Percentiles rank a stretch among this genome's conserved stretches.
Evolutionary conservation across 2,329 filamentous ascomycete genomes (phyloP).

Genomic region (Clarireedia paspali): DNA sequence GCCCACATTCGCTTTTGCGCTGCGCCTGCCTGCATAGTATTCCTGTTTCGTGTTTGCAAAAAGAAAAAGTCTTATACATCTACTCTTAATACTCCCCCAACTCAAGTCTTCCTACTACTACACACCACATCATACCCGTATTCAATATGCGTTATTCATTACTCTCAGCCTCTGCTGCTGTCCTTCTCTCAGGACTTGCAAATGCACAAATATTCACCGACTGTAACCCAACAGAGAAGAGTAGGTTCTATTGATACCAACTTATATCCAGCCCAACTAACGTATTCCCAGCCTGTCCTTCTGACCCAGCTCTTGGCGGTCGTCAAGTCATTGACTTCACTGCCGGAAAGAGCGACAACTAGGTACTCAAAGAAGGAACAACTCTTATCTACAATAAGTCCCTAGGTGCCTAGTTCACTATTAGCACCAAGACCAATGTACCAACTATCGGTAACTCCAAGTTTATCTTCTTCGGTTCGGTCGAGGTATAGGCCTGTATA

Average conservation of each 20-base stretch:
- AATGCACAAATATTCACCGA: slow-evolving; percentile 10
- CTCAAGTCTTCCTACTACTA: background rate
- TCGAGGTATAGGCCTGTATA: slow-evolving; percentile 39
- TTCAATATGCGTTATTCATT: slow-evolving; percentile 21
- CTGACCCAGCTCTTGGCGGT: slow-evolving; percentile 35
- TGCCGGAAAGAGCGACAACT: slow-evolving; percentile 38
- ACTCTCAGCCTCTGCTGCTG: slow-evolving; percentile 13
- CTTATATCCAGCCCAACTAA: slow-evolving; percentile 15
- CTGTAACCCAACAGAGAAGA: slow-evolving; percentile 8
- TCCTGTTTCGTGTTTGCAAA: background rate
- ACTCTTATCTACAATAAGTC: slow-evolving; percentile 31
- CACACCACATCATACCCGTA: background rate
- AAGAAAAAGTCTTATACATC: background rate
- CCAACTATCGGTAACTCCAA: slow-evolving; percentile 38
- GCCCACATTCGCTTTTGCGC: background rate
- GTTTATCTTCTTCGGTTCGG: slow-evolving; percentile 46
- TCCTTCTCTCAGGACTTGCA: slow-evolving; percentile 9
- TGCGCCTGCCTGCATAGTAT: background rate
- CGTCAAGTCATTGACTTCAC: slow-evolving; percentile 37
- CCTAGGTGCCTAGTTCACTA: slow-evolving; percentile 42
- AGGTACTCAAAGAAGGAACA: slow-evolving; percentile 45
- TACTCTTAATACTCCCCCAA: background rate
- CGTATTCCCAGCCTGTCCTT: slow-evolving; percentile 31
- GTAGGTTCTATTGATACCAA: background rate
- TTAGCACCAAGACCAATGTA: slow-evolving; percentile 39